Evolutionary conservation across 1,284 basidiomycete genomes (phyloP).

Genomic region (Athelia psychrophila): DNA sequence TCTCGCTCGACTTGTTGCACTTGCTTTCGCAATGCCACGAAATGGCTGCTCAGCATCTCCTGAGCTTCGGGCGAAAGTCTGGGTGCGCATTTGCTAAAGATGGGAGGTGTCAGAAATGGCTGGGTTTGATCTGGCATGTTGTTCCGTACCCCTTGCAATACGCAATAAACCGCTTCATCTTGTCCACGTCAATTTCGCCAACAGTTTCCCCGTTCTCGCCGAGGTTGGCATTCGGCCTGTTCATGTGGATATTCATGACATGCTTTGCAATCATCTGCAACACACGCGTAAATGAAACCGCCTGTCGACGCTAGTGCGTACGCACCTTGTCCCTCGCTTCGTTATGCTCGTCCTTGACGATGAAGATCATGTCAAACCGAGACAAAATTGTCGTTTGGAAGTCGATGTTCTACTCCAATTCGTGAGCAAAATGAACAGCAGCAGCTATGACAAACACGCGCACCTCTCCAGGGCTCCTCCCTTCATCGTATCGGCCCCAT

Average conservation of each 20-base stretch:
- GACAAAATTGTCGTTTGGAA: constrained; percentile 99
- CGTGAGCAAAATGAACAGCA: neutral
- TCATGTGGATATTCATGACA: constrained; percentile 99
- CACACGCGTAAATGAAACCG: constrained; percentile 1
- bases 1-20: constrained; percentile 96
- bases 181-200: constrained; percentile 96
- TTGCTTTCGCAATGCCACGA: constrained; percentile 92
- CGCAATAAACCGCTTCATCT: constrained; percentile 97
- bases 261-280: constrained; percentile 90
- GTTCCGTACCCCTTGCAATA: constrained; percentile 84
- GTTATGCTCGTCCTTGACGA: constrained; percentile 98
- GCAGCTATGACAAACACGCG: constrained; percentile 1
- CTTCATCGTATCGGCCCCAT: constrained; percentile 98
- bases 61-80: constrained; percentile 90
- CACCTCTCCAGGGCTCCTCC: constrained; percentile 94
- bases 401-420: constrained; percentile 80
- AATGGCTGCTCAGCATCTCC: constrained; percentile 97
- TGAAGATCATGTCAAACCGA: constrained; percentile 99
- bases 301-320: constrained; percentile 7
- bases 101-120: neutral
- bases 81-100: constrained; percentile 87
- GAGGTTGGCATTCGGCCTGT: constrained; percentile 64
- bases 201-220: constrained; percentile 64
- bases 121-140: neutral
- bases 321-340: constrained; percentile 86